Evolutionary conservation across 768 basidiomycete species (phyloP), one percentile per base, ranked within the genome.

Genomic region (Lanmaoa pseudosensibilis): DNA sequence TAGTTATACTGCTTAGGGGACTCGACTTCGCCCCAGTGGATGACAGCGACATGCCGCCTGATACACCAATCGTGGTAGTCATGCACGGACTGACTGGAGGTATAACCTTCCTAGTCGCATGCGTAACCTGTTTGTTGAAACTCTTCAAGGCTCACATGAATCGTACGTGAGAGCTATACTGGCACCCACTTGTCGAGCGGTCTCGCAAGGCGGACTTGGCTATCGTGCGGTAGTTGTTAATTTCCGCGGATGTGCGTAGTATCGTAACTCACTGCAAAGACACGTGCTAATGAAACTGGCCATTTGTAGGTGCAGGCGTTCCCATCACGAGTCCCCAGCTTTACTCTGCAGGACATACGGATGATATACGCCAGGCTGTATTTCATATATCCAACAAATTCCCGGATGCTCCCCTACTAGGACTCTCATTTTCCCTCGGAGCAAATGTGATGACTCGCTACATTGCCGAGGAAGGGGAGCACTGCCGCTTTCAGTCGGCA

Each of bases 401-500:
- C 64, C 95, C 96, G 2, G 74, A 79, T 11, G 92, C 96, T 0
- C 90, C 88, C 4, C 75, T 98, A 37, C 73, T 96, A 18, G 96
- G 91, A 15, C 73, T 97, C 11, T 93, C 95, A 8, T 98, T 96
- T 77, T 97, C 94, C 5, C 82, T 99, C 37, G 97, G 96, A 41
- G 90, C 94, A 41, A 93, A 92, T 69, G 89, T 98, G 36, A 74
- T 98, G 63, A 89, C 93, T 34, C 82, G 92, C 59, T 97, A 97
- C 71, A 75, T 95, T 49, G 93, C 89, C 5, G 88, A 96, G 73
- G 90, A 96, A 68, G 86, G 89, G 15, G 76, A 77, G 37, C 65
- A 75, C 21, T 82, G 83, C 64, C 81, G 88, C 56, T 70, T 94
- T 33, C 72, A 72, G 51, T 83, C 86, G 5, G 89, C 83, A 32